Evolutionary conservation across 192 early-diverging fungal genomes (phyloP), one percentile per base, ranked within the genome.

Genomic region (Coemansia sp.): DNA sequence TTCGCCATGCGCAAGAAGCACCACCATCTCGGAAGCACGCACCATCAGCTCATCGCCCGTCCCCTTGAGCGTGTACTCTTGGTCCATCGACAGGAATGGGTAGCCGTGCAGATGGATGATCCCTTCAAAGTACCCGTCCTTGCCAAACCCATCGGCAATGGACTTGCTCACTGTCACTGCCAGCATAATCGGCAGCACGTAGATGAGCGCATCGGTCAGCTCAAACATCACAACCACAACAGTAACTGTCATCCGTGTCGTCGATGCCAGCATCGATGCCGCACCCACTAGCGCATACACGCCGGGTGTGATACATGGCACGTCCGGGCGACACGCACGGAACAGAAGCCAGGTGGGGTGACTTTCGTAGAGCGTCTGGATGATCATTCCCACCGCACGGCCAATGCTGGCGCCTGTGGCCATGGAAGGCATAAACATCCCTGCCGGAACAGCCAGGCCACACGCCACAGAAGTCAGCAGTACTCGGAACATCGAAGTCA

Each of bases 161-260:
- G 75, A 77, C 28, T 79, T 79, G 51, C 67, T 75, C 11, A 72
- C 64, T 0, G 66, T 81, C 56, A 85, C 84, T 7, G 80, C 76
- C 20, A 88, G 68, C 90, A 91, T 92, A 22, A 85, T 90, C 2
- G 95, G 95, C 25, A 96, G 51, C 26, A 96, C 89, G 56, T 99
- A 98, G 35, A 89, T 92, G 31, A 99, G 75, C 3, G 91, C 89
- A 3, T 94, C 96, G 12, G 94, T 99, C 33, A 99, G 77, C 66
- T 99, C 96, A 71, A 99, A 99, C 94, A 99, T 96, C 26, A 99
- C 89, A n/a, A 99, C 94, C 4, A 95, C 87, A 0, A 91, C 60
- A 2, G 90, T 87, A 1, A 92, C 89, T 3, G 88, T 94, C 80
- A 94, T 91, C 5, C 92, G 81, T n/a, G 91, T 94, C 5, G 91